Conservation (phyloP, 768 basidiomycete genomes). For the Grammothele lineata region DNA sequence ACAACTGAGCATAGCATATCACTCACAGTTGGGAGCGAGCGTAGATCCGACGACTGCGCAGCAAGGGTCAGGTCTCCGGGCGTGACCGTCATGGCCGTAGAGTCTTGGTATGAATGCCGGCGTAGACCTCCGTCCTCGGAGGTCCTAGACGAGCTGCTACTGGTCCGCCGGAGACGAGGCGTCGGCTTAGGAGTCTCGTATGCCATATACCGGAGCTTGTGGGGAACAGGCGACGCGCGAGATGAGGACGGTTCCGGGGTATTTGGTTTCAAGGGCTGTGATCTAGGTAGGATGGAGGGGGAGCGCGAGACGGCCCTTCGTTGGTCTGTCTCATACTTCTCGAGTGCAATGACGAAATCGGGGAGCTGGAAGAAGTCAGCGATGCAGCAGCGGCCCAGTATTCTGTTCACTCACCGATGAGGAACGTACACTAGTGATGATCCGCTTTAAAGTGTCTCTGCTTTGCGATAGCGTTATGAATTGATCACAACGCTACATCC, state of each 20-base stretch:
- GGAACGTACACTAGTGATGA: slow-evolving; percentile 46
- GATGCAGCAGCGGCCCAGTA: neutral
- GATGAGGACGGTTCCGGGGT: slow-evolving; percentile 18
- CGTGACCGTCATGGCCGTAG: slow-evolving; percentile 28
- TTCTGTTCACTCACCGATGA: slow-evolving; percentile 45
- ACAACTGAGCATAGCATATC: too few relatives aligned
- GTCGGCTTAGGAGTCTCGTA: slow-evolving; percentile 59
- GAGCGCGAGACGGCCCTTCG: neutral
- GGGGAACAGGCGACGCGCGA: slow-evolving; percentile 28
- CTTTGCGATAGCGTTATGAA: slow-evolving; percentile 50
- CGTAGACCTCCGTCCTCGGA: slow-evolving; percentile 34
- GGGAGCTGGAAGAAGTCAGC: slow-evolving; percentile 48
- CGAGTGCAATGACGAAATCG: slow-evolving; percentile 57
- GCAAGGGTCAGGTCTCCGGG: slow-evolving; percentile 45
- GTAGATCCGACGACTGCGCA: slow-evolving; percentile 29
- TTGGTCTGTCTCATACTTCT: slow-evolving; percentile 21
- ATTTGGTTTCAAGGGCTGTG: slow-evolving; percentile 7
- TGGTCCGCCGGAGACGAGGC: slow-evolving; percentile 37
- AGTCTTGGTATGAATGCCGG: slow-evolving; percentile 14
- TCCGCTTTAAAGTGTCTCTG: slow-evolving; percentile 39
- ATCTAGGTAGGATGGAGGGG: slow-evolving; percentile 1
- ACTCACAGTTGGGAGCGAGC: slow-evolving; percentile 24
- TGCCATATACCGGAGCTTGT: slow-evolving; percentile 62
- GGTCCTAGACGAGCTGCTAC: slow-evolving; percentile 34
- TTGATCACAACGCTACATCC: slow-evolving; percentile 61